These are phyloP conservation scores for Alternaria ventricosa DNA, from an alignment of 2,329 filamentous ascomycete species.

Conservation along the genomic window DNA sequence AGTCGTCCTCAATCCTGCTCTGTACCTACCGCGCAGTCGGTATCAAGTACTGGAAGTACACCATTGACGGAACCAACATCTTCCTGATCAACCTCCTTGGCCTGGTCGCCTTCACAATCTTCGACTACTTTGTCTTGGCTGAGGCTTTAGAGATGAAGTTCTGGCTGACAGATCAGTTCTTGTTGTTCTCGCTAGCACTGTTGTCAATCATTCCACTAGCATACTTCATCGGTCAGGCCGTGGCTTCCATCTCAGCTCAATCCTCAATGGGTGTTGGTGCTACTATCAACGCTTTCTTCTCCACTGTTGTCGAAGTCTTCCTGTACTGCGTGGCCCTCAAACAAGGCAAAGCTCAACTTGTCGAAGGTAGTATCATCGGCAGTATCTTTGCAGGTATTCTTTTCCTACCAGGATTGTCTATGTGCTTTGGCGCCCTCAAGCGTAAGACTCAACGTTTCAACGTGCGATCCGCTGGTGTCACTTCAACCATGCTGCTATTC, in stretches of 20 bases:
- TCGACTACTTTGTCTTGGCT: constrained; percentile 85
- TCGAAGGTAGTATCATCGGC: constrained; percentile 95
- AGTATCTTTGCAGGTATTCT: constrained; percentile 97
- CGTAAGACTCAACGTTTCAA: constrained; percentile 99
- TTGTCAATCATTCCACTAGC: constrained; percentile 94
- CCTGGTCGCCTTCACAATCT: constrained; percentile 91
- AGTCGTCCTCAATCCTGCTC: constrained; percentile 83
- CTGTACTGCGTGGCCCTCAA: constrained; percentile 93
- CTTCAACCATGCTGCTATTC: constrained; percentile 96
- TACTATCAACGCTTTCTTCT: constrained; percentile 98
- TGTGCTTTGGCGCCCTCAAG: constrained; percentile 98
- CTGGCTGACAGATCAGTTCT: constrained; percentile 79
- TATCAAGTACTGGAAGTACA: constrained; percentile 98
- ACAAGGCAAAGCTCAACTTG: constrained; percentile 89
- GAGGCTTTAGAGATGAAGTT: constrained; percentile 71
- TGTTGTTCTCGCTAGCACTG: constrained; percentile 83
- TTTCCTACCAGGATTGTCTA: constrained; percentile 91
- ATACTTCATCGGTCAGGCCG: constrained; percentile 98
- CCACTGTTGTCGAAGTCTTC: constrained; percentile 95
- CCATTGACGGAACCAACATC: constrained; percentile 96
- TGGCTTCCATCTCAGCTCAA: constrained; percentile 97
- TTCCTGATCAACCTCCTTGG: constrained; percentile 97
- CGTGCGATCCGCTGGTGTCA: constrained; percentile 92
- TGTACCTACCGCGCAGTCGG: constrained; percentile 98
- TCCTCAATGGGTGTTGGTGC: constrained; percentile 98